Conservation (phyloP, 139 green algal species). For the Tetradesmus lagerheimii region DNA sequence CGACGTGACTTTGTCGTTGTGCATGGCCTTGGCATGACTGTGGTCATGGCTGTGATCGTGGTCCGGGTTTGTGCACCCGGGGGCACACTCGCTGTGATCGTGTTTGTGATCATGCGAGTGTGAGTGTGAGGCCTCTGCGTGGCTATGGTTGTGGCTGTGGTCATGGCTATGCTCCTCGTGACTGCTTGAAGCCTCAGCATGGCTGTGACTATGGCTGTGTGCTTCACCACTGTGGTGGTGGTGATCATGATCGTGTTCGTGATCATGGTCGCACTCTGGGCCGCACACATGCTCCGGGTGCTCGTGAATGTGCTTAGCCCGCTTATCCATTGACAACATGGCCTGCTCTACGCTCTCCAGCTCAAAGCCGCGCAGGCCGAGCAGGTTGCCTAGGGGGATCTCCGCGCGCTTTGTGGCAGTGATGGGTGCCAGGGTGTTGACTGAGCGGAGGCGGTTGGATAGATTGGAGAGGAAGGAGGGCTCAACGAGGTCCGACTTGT, state of each 20-base stretch:
- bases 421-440: conserved; percentile 91
- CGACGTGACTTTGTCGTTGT: conserved; percentile 58
- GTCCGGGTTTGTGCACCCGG: conserved; percentile 24
- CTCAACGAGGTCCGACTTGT: conserved; percentile 92
- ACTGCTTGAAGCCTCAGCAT: neutral
- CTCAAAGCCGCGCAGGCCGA: conserved; percentile 97
- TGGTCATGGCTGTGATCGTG: conserved; percentile 64
- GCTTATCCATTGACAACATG: conserved; percentile 26
- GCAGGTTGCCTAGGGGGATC: conserved; percentile 89
- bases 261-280: conserved; percentile 49
- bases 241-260: conserved; percentile 37
- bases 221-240: neutral
- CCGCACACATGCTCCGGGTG: conserved; percentile 44
- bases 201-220: neutral
- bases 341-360: conserved; percentile 85
- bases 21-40: conserved; percentile 1
- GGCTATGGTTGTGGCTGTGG: conserved; percentile 39
- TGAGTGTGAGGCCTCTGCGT: neutral
- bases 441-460: conserved; percentile 74
- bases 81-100: conserved; percentile 20
- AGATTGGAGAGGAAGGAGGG: conserved; percentile 60
- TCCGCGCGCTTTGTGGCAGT: conserved; percentile 38
- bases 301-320: conserved; percentile 21
- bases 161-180: conserved; percentile 24
- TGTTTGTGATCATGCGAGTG: conserved; percentile 46